A percentile compares a stretch with the other conserved stretches of the same genome.
Conservation (phyloP, 2,329 filamentous ascomycete species). For the Ophiostoma angusticollis region DNA sequence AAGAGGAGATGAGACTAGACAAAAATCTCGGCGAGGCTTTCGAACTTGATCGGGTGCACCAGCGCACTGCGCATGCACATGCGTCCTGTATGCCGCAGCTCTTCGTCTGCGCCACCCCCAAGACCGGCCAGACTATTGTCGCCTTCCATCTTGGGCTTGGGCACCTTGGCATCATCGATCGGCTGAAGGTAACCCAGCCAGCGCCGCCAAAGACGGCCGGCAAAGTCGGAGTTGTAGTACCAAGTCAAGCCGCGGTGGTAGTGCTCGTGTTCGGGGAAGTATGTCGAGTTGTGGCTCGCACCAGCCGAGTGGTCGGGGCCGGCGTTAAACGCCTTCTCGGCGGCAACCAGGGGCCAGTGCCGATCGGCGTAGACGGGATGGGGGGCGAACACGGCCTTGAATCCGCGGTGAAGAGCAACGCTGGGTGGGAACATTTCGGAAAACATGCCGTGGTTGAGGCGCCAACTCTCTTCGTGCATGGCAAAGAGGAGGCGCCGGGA, state of each 20-base stretch:
- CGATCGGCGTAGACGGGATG: constrained; percentile 73
- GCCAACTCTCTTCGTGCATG: constrained; percentile 64
- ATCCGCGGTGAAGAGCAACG: constrained; percentile 59
- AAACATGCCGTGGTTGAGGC: constrained; percentile 59
- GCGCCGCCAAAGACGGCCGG: constrained; percentile 62
- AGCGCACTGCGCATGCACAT: constrained; percentile 73
- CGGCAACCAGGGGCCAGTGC: constrained; percentile 54
- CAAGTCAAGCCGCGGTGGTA: constrained; percentile 72
- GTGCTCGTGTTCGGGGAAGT: constrained; percentile 58
- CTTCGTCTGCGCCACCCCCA: constrained; percentile 33
- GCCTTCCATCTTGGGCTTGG: constrained; percentile 25
- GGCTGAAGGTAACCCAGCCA: constrained; percentile 54
- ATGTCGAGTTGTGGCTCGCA: constrained; percentile 43
- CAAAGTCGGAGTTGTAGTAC: constrained; percentile 75
- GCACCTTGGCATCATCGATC: constrained; percentile 7
- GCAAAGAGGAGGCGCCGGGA: constrained; percentile 51
- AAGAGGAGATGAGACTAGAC: neutral
- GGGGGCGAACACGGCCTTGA: constrained; percentile 69
- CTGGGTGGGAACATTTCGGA: constrained; percentile 67
- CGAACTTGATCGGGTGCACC: constrained; percentile 67
- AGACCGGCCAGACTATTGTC: constrained; percentile 20
- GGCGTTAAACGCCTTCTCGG: constrained; percentile 68
- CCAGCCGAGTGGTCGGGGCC: constrained; percentile 55
- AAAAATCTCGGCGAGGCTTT: constrained; percentile 23
- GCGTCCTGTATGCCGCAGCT: constrained; percentile 44